phyloP scores from a whole-genome alignment of 2,329 filamentous ascomycete genomes.

The Onygenales sp. region DNA sequence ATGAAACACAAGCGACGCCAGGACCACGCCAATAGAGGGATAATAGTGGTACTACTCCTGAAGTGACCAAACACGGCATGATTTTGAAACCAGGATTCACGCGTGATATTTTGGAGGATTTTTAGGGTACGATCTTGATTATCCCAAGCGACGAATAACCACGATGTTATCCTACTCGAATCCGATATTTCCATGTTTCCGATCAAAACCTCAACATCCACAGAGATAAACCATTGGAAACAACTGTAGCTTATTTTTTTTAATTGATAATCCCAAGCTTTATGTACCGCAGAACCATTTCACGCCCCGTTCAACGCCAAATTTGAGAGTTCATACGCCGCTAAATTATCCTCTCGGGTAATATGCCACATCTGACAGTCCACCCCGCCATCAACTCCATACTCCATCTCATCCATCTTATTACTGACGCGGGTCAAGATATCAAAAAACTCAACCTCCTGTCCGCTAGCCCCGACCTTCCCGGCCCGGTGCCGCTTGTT shows the following conservation, averaged over 20 bases:
- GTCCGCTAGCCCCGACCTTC: background rate
- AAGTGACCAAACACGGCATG: too few relatives aligned
- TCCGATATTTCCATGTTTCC: too few relatives aligned
- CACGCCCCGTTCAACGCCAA: background rate
- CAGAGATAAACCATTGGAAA: background rate
- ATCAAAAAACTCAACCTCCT: background rate
- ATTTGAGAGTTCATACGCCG: background rate
- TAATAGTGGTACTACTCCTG: too few relatives aligned
- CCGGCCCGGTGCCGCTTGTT: background rate
- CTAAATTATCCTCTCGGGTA: background rate
- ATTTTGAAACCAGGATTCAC: too few relatives aligned
- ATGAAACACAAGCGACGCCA: too few relatives aligned
- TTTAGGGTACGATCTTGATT: too few relatives aligned
- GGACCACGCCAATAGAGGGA: too few relatives aligned
- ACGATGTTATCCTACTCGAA: too few relatives aligned
- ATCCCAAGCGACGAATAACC: too few relatives aligned
- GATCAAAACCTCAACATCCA: too few relatives aligned
- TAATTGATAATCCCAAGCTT: background rate
- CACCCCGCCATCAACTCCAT: background rate
- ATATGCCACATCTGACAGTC: constrained; percentile 3
- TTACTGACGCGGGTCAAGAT: background rate
- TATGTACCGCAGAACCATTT: background rate
- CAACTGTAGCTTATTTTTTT: background rate
- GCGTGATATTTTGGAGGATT: too few relatives aligned
- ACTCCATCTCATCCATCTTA: background rate